Base-by-base conservation (phyloP, 495 filamentous ascomycete genomes). In the Xylaria venustula region DNA sequence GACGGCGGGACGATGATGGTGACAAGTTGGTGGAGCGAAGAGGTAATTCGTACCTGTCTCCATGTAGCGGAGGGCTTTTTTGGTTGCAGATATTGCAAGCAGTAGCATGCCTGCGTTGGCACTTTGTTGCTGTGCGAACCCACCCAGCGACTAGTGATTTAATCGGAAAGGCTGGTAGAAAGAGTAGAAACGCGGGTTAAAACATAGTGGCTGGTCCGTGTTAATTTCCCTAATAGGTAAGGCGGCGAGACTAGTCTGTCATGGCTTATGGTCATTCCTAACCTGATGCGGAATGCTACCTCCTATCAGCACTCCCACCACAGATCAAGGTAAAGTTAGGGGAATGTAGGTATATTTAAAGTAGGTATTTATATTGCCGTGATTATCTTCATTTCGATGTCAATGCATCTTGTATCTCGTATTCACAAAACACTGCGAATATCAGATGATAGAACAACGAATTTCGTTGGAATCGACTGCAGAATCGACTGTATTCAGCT, bases 111-210 rank as follows among this genome's bases (percentile, higher is more conserved):
- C 63, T 62, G 41, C 28, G 52, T 23, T 44, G 45, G 47, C 30
- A 56, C 14, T 22, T 58, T 37, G 53, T 67, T 64, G 65, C 65
- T 56, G 47, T 52, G 62, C 44, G n/a, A 34, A 49, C 44, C 63
- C 63, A 55, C 64, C 49, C 22, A 47, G 49, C 58, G 61, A 60
- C 58, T 8, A 30, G 53, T 32, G 47, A 19, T 54, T 58, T 64
- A 66, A 70, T 67, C 25, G 50, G 23, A 56, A 67, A 69, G 67
- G 67, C 58, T 69, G 66, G 66, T 54, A 36, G 59, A 44, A 32
- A 55, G 48, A 55, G 49, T 55, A 62, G n/a, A n/a, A n/a, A n/a
- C n/a, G n/a, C n/a, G n/a, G 17, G 28, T 47, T 25, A 56, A 64
- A 47, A 36, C 28, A 42, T 26, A 28, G 55, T 28, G 56, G 56